A percentile compares a stretch with the other conserved stretches of the same genome.
phyloP scores from a whole-genome alignment of 805 yeast genomes.

The Cyberlindnera japonica region DNA sequence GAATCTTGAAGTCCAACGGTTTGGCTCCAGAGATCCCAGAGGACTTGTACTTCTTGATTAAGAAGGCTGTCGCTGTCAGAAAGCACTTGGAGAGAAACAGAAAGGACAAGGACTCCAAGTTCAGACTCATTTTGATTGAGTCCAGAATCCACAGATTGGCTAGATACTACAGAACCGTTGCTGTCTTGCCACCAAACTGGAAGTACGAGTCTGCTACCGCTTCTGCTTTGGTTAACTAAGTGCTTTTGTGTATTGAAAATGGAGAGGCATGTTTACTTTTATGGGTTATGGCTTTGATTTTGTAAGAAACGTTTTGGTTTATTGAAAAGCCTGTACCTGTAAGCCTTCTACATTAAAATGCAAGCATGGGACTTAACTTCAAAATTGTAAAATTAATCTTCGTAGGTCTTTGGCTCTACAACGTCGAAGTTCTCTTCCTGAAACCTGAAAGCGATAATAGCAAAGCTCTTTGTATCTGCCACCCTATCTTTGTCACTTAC shows the following conservation, averaged over 20 bases:
- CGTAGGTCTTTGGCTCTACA: slow-evolving; percentile 16
- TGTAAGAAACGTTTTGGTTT: too few relatives aligned
- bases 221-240: slow-evolving; percentile 97
- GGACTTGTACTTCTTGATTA: slow-evolving; percentile 97
- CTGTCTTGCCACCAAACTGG: slow-evolving; percentile 99
- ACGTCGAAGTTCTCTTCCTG: slow-evolving; percentile 21
- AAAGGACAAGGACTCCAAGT: slow-evolving; percentile 99
- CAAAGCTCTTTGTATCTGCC: slow-evolving; percentile 12
- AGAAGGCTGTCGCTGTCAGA: slow-evolving; percentile 99
- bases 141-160: slow-evolving; percentile 99
- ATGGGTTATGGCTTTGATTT: too few relatives aligned
- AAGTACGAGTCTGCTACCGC: slow-evolving; percentile 99
- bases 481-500: slow-evolving; percentile 12
- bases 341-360: not conserved
- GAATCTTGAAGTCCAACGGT: slow-evolving; percentile 99
- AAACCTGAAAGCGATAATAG: slow-evolving; percentile 21
- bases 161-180: slow-evolving; percentile 99
- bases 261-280: slow-evolving; percentile 6
- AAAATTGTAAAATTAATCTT: slow-evolving; percentile 10
- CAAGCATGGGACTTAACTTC: too few relatives aligned
- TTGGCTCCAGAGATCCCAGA: slow-evolving; percentile 99
- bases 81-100: slow-evolving; percentile 99
- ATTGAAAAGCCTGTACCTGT: not conserved
- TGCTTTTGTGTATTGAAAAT: slow-evolving; percentile 21
- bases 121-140: slow-evolving; percentile 99